Conservation (phyloP, 768 basidiomycete species). For the Mycena sanguinolenta region DNA sequence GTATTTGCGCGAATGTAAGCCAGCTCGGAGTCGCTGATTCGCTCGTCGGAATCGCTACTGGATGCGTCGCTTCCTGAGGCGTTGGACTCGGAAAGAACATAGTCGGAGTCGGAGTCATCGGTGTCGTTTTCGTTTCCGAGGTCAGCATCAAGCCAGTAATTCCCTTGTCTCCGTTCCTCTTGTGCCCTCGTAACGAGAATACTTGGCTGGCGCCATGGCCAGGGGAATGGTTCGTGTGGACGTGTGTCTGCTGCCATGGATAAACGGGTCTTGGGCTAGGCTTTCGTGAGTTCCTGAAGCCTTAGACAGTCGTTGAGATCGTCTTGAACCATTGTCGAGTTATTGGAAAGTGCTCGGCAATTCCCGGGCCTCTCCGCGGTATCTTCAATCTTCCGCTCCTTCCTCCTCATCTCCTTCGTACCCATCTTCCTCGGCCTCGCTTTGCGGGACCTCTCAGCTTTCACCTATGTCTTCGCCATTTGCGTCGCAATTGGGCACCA, state of each 20-base stretch:
- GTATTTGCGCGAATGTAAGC: neutral
- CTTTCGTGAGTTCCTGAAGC: too few relatives aligned
- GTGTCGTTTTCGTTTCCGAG: conserved; percentile 7
- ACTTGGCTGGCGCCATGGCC: conserved; percentile 29
- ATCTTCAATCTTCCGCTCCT: too few relatives aligned
- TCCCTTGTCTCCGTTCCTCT: neutral
- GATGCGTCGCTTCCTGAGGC: conserved; percentile 5
- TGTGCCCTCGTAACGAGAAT: neutral
- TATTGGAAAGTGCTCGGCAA: too few relatives aligned
- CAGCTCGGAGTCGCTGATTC: conserved; percentile 8
- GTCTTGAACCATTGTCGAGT: neutral
- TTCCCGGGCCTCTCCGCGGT: too few relatives aligned
- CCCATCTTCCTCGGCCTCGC: too few relatives aligned
- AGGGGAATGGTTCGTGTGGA: conserved; percentile 10
- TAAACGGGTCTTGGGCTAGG: too few relatives aligned
- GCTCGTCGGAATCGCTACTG: neutral
- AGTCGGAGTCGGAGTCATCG: conserved; percentile 5
- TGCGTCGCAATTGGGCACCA: neutral
- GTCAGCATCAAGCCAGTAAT: conserved; percentile 24
- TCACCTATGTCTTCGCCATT: conserved; percentile 5
- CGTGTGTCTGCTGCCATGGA: neutral
- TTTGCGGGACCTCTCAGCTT: too few relatives aligned
- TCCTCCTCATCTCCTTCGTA: too few relatives aligned
- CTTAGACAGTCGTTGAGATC: too few relatives aligned
- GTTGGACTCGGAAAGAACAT: neutral